Percentiles rank a stretch among this genome's conserved stretches.
Conservation (phyloP, 495 filamentous ascomycete species). For the Chaetomium fimeti region DNA sequence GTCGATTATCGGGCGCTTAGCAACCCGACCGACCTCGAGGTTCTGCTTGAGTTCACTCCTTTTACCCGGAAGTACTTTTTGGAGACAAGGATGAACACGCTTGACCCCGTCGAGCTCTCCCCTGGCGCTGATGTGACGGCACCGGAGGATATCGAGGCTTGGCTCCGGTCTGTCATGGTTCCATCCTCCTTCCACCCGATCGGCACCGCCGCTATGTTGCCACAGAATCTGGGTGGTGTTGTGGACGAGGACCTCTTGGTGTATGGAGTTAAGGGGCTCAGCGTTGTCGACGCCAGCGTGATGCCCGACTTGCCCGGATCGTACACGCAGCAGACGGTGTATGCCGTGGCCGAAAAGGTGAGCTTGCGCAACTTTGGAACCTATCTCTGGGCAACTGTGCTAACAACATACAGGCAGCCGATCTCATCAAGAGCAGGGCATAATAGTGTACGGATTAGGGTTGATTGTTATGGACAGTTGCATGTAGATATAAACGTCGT, state of each 20-base stretch:
- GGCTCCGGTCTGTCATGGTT: conserved; percentile 21
- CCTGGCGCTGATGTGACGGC: conserved; percentile 34
- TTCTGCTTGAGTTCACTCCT: conserved; percentile 43
- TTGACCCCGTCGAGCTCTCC: conserved; percentile 31
- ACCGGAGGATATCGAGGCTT: conserved; percentile 32
- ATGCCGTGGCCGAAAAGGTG: conserved; percentile 47
- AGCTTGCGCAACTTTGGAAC: background rate
- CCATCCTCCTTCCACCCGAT: conserved; percentile 39
- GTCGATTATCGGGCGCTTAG: conserved; percentile 49
- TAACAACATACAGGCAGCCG: conserved; percentile 33
- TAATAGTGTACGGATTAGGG: background rate
- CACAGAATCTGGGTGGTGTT: conserved; percentile 52
- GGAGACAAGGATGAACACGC: conserved; percentile 29
- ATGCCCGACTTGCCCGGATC: conserved; percentile 40
- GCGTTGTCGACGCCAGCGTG: conserved; percentile 46
- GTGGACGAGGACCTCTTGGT: conserved; percentile 43
- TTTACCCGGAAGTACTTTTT: conserved; percentile 40
- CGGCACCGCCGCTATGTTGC: conserved; percentile 46
- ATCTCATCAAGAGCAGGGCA: conserved; percentile 37
- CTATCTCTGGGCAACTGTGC: background rate
- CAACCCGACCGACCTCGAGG: conserved; percentile 47
- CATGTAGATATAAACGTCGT: background rate
- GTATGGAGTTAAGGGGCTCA: conserved; percentile 39
- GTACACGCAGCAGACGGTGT: conserved; percentile 42
- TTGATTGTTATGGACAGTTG: background rate